Evolutionary conservation across 345 rosid genomes (phyloP).

Genomic region (Moricandia arvensis): DNA sequence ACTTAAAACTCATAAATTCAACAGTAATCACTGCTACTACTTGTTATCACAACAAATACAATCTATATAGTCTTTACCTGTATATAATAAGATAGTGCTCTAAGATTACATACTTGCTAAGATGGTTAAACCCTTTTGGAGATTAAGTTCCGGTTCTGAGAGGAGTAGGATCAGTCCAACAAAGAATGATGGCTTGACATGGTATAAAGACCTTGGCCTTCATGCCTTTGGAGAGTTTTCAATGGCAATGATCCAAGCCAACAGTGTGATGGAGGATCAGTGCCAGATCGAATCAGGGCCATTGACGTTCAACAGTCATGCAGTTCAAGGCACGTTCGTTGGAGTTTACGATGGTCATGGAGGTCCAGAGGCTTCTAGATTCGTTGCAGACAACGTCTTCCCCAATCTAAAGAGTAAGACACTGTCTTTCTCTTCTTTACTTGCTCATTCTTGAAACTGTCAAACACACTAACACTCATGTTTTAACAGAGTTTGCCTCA

Average conservation of each 20-base stretch:
- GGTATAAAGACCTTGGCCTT: constrained; percentile 65
- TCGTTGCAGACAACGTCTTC: constrained; percentile 57
- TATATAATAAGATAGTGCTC: background rate
- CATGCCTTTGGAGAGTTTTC: constrained; percentile 75
- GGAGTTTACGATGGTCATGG: constrained; percentile 92
- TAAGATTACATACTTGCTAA: constrained; percentile 16
- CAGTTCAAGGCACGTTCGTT: constrained; percentile 63
- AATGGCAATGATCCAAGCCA: constrained; percentile 84
- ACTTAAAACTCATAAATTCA: constrained; percentile 29
- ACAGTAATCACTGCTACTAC: background rate
- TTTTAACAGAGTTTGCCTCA: constrained; percentile 52
- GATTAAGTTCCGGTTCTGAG: constrained; percentile 41
- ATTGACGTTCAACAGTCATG: constrained; percentile 38
- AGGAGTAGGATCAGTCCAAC: constrained; percentile 36
- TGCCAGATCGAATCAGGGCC: constrained; percentile 91
- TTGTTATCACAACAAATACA: background rate
- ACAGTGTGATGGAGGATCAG: constrained; percentile 66
- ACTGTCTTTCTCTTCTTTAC: background rate
- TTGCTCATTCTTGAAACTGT: constrained; percentile 4
- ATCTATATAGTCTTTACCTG: background rate
- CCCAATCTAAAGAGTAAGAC: constrained; percentile 60
- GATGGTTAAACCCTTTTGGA: constrained; percentile 75
- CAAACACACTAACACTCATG: constrained; percentile 11
- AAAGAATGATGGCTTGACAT: constrained; percentile 56
- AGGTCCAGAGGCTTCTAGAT: constrained; percentile 71